These are phyloP conservation scores for Lathyrus tuberosus DNA, from an alignment of 306 rosid genomes.

Conservation along the genomic window DNA sequence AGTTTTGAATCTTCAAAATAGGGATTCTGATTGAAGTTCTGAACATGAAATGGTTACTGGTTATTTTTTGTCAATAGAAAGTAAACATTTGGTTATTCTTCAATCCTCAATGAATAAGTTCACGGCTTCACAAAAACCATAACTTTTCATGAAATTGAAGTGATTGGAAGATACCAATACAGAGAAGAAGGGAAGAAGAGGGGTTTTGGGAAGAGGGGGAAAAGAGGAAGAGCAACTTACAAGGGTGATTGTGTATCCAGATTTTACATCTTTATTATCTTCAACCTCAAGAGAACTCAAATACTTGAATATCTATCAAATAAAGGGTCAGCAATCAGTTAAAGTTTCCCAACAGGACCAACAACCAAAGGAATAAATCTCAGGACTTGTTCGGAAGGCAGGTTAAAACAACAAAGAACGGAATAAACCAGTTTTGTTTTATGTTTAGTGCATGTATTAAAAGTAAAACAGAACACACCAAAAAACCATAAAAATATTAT, in stretches of 20 bases:
- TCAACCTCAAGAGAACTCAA: conserved; percentile 64
- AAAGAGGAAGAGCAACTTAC: conserved; percentile 55
- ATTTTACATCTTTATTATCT: conserved; percentile 83
- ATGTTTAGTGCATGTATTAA: not conserved
- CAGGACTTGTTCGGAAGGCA: not conserved
- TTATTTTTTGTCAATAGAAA: conserved; percentile 11
- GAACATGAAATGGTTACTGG: conserved; percentile 39
- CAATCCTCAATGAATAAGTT: conserved; percentile 4
- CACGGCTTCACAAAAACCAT: not conserved
- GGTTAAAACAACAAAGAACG: not conserved
- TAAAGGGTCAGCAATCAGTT: conserved; percentile 9
- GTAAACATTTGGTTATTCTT: not conserved
- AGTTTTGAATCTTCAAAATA: conserved; percentile 83
- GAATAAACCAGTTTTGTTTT: not conserved
- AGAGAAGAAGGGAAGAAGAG: not conserved
- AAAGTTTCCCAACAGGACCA: conserved; percentile 13
- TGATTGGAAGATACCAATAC: not conserved
- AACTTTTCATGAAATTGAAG: not conserved
- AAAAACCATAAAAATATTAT: not conserved
- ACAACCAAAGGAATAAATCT: conserved; percentile 8
- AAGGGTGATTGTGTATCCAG: conserved; percentile 79
- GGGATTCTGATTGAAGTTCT: conserved; percentile 87
- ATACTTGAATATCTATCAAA: conserved; percentile 79
- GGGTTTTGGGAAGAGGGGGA: not conserved
- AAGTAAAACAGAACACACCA: not conserved